phyloP scores from a whole-genome alignment of 2,329 filamentous ascomycete species.

The Colletotrichum theobromicola region DNA sequence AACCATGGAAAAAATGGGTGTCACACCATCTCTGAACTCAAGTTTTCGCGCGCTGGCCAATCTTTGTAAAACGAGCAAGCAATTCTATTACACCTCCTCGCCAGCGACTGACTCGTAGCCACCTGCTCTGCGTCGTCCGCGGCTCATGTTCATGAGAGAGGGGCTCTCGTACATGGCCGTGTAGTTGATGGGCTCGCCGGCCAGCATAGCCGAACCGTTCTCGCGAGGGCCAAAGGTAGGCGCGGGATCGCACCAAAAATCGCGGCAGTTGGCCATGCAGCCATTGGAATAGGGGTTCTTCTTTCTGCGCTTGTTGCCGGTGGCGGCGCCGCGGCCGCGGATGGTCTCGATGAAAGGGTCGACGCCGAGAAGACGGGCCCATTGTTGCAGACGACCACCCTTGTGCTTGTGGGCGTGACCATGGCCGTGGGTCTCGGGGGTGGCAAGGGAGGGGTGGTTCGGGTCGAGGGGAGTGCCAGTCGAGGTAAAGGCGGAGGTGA shows the following conservation, averaged over 20 bases:
- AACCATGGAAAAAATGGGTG: not conserved
- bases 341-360: constrained; percentile 95
- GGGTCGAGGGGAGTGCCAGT: constrained; percentile 75
- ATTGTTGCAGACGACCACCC: constrained; percentile 75
- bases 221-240: constrained; percentile 79
- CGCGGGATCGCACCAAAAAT: constrained; percentile 94
- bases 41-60: not conserved
- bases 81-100: constrained; percentile 54
- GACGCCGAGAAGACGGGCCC: constrained; percentile 85
- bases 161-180: constrained; percentile 89
- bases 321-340: constrained; percentile 78
- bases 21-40: not conserved
- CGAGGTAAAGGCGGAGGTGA: constrained; percentile 79
- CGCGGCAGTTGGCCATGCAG: constrained; percentile 85
- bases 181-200: constrained; percentile 84
- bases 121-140: constrained; percentile 51
- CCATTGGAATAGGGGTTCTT: constrained; percentile 88
- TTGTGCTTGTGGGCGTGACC: constrained; percentile 58
- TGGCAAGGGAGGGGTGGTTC: constrained; percentile 67
- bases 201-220: constrained; percentile 76
- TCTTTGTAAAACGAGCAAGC: not conserved
- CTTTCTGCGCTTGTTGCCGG: constrained; percentile 57
- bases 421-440: constrained; percentile 44
- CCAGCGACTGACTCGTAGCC: constrained; percentile 69
- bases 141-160: constrained; percentile 63